Evolutionary conservation across 2,329 filamentous ascomycete species (phyloP), one percentile per base, ranked within the genome.

Genomic region (Ceratocystis cacaofunesta): DNA sequence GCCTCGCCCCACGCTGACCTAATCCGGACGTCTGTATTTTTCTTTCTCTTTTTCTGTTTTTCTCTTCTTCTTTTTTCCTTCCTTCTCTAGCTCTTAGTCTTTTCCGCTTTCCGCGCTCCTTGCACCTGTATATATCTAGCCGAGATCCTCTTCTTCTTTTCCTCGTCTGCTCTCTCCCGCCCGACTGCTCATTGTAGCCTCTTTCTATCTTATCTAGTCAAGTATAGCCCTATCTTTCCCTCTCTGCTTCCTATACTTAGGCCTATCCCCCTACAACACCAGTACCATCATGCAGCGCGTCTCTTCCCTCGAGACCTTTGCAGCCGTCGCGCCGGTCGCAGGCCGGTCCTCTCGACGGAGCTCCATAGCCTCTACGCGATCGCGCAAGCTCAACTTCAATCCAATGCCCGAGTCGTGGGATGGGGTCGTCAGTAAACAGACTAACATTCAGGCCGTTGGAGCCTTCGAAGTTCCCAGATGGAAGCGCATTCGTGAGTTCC

Each of bases 401-500:
- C 80, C 80, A 6, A 71, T 83, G 22, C 80, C 80, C 3, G 77
- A 81, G 65, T 76, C 77, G 66, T 82, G 78, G 77, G 76, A 81
- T 70, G 76, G 78, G 36, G 72, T 75, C 3, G 70, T 73, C 61
- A 73, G 74, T 17, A 28, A 46, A 25, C 70, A 75, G n/a, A 75
- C 77, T 36, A 75, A 76, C 66, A 73, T 75, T n/a, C 76, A 78
- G 61, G 76, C 79, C 4, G 75, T 82, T 8, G 77, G 78, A 3
- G 80, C 80, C 12, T 83, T 82, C 68, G 78, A 82, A 69, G 80
- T 83, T 32, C 78, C 80, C 36, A 73, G 72, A 68, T 82, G 80
- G 80, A 82, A 80, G 72, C 75, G 80, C 69, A 72, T 80, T 64
- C 73, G 80, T 82, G 73, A 71, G 80, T 76, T 17, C 2, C 36